These are phyloP conservation scores for Torulaspora maleeae DNA, from an alignment of 805 yeast genomes.

Conservation along the genomic window DNA sequence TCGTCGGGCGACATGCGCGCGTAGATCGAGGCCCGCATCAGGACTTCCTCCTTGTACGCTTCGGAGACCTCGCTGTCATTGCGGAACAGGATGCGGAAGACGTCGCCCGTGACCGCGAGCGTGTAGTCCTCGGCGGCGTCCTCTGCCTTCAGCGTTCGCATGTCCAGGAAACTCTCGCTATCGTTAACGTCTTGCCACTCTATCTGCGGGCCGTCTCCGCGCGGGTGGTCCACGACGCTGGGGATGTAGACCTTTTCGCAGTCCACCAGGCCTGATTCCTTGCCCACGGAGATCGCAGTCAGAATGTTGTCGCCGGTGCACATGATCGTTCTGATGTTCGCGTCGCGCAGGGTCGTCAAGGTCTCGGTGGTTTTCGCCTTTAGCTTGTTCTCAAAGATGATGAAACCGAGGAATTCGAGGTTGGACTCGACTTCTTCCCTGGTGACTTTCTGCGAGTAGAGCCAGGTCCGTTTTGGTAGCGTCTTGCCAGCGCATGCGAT, in stretches of 20 bases:
- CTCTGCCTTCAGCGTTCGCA: slow-evolving; percentile 53
- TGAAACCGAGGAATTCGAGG: slow-evolving; percentile 77
- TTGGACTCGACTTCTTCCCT: slow-evolving; percentile 68
- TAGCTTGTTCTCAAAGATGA: slow-evolving; percentile 86
- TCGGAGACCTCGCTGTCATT: slow-evolving; percentile 33
- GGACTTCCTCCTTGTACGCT: slow-evolving; percentile 48
- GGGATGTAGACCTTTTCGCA: slow-evolving; percentile 60
- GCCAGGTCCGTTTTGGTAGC: slow-evolving; percentile 42
- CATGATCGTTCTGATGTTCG: slow-evolving; percentile 82
- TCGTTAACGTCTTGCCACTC: slow-evolving; percentile 69
- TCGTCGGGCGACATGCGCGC: slow-evolving; percentile 99
- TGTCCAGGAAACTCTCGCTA: slow-evolving; percentile 53
- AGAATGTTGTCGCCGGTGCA: slow-evolving; percentile 96
- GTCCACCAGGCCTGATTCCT: slow-evolving; percentile 67
- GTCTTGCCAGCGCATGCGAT: slow-evolving; percentile 84
- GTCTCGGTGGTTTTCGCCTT: slow-evolving; percentile 65
- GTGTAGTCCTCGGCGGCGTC: slow-evolving; percentile 44
- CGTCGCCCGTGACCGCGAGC: slow-evolving; percentile 89
- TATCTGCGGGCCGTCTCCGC: slow-evolving; percentile 30
- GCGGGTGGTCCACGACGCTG: slow-evolving; percentile 39
- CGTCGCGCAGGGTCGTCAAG: slow-evolving; percentile 53
- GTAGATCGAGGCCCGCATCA: slow-evolving; percentile 70
- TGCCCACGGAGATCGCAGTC: slow-evolving; percentile 90
- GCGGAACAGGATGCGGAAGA: slow-evolving; percentile 70
- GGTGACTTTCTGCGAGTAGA: slow-evolving; percentile 45